phyloP scores from a whole-genome alignment of 768 basidiomycete genomes.

The Hortiboletus campestris region DNA sequence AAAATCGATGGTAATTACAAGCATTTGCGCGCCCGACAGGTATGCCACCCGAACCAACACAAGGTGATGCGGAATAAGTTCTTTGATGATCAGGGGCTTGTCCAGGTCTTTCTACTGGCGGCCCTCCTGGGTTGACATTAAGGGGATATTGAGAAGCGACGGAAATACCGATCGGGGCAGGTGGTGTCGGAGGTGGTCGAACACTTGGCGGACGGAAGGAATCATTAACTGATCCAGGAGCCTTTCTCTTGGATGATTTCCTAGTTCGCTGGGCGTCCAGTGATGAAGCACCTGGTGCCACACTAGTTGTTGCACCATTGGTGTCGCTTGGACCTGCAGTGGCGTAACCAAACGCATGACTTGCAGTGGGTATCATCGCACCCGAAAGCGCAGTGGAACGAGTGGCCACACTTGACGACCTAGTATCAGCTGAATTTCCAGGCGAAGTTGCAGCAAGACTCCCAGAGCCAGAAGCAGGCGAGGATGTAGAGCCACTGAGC shows the following conservation, averaged over 20 bases:
- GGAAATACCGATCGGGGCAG: not conserved
- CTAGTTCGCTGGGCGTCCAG: constrained; percentile 10
- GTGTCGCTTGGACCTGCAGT: not conserved
- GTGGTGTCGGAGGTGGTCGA: constrained; percentile 10
- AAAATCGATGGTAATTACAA: constrained; percentile 27
- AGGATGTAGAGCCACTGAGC: constrained; percentile 29
- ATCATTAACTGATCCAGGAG: not conserved
- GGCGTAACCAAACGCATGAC: not conserved
- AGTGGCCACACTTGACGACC: not conserved
- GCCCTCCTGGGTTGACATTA: not conserved
- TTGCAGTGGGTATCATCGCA: constrained; percentile 1
- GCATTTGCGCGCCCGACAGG: constrained; percentile 31
- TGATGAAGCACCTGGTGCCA: not conserved
- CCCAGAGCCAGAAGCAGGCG: constrained; percentile 34
- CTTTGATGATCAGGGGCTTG: not conserved
- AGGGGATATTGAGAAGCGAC: constrained; percentile 5
- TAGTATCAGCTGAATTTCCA: constrained; percentile 4
- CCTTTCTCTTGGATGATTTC: constrained; percentile 12
- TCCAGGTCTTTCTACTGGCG: not conserved
- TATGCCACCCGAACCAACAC: constrained; percentile 1
- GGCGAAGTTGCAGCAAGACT: constrained; percentile 34
- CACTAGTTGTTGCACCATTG: not conserved
- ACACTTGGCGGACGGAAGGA: not conserved
- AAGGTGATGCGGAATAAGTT: not conserved
- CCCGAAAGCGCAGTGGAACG: not conserved